Percentiles rank a stretch among this genome's conserved stretches.
phyloP scores from a whole-genome alignment of 78 protist species.

The Chrysochromulina tobinii region DNA sequence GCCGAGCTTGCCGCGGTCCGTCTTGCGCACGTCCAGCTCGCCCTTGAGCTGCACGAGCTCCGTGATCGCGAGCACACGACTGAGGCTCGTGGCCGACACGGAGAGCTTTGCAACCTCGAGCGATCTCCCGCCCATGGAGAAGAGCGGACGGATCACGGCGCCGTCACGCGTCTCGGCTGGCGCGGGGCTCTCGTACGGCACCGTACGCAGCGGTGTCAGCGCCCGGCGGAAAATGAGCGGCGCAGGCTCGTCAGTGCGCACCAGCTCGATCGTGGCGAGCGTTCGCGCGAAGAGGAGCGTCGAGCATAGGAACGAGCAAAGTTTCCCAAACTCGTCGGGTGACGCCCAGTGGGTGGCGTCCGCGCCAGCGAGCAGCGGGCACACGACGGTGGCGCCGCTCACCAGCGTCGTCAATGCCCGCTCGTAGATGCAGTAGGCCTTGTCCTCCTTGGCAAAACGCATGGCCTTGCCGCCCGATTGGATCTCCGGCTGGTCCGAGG shows the following conservation, averaged over 20 bases:
- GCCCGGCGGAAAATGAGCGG: not conserved
- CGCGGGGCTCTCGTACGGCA: not conserved
- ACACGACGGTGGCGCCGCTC: not conserved
- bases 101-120: too few relatives aligned
- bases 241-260: not conserved
- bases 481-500: not conserved
- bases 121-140: too few relatives aligned
- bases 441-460: not conserved
- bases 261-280: not conserved
- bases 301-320: not conserved
- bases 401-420: too few relatives aligned
- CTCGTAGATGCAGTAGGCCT: too few relatives aligned
- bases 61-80: too few relatives aligned
- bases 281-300: not conserved
- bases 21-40: too few relatives aligned
- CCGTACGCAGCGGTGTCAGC: not conserved
- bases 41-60: too few relatives aligned
- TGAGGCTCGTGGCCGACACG: too few relatives aligned
- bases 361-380: not conserved
- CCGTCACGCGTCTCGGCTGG: not conserved
- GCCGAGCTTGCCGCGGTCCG: too few relatives aligned
- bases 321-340: not conserved
- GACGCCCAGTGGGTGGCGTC: not conserved
- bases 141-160: too few relatives aligned
- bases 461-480: not conserved